These are phyloP conservation scores for Linnemannia schmuckeri DNA, from an alignment of 192 early-diverging fungal species.

Conservation along the genomic window DNA sequence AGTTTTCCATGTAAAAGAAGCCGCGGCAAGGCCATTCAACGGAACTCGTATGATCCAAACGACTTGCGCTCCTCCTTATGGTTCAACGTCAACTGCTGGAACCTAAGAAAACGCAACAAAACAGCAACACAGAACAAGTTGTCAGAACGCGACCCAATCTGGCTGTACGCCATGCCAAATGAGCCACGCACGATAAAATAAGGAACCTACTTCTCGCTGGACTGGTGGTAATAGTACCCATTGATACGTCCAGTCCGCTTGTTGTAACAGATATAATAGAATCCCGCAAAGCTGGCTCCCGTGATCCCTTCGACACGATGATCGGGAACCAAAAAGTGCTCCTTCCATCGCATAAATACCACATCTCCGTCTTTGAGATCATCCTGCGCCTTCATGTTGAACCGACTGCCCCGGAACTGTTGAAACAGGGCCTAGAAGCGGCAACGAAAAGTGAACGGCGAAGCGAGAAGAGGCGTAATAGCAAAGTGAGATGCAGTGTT, in stretches of 20 bases:
- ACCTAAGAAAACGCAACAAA: constrained; percentile 35
- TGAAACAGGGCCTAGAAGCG: constrained; percentile 54
- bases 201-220: constrained; percentile 61
- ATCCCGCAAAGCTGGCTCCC: constrained; percentile 90
- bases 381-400: constrained; percentile 56
- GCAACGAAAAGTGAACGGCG: neutral
- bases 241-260: constrained; percentile 70
- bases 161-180: neutral
- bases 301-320: constrained; percentile 78
- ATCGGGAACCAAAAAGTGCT: constrained; percentile 89
- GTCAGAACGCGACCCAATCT: neutral
- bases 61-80: constrained; percentile 51
- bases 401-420: constrained; percentile 56
- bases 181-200: neutral
- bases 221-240: constrained; percentile 73
- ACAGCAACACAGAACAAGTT: neutral
- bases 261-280: constrained; percentile 87
- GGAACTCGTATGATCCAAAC: constrained; percentile 66
- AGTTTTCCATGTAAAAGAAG: neutral
- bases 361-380: constrained; percentile 64
- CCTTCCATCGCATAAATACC: constrained; percentile 95
- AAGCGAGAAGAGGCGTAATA: too few relatives aligned
- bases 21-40: constrained; percentile 24
- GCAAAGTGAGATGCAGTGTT: neutral
- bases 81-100: constrained; percentile 59